These are phyloP conservation scores for Colletotrichum sp. DNA, from an alignment of 2,329 filamentous ascomycete species.

Conservation along the genomic window DNA sequence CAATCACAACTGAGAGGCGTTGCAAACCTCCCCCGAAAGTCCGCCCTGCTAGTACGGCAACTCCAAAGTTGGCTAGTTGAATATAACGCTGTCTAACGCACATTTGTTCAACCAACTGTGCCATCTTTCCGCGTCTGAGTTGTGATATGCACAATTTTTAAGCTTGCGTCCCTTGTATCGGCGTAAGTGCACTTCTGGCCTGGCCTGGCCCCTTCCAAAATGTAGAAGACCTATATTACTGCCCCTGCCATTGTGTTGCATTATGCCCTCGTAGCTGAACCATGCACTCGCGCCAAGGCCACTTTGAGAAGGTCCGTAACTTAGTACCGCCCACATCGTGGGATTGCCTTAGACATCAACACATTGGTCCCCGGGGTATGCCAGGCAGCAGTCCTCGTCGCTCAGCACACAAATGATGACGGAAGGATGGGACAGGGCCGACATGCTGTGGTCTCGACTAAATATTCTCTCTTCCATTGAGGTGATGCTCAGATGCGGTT, in stretches of 20 bases:
- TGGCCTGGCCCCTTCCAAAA: no score
- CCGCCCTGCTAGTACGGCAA: not conserved
- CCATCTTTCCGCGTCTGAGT: not conserved
- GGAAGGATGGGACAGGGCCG: not conserved
- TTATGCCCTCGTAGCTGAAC: no score
- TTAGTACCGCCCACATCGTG: not conserved
- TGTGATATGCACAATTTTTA: no score
- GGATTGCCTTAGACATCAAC: not conserved
- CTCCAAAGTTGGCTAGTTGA: not conserved
- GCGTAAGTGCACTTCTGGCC: no score
- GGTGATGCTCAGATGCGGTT: not conserved
- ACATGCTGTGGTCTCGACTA: accelerated
- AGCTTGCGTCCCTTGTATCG: not conserved
- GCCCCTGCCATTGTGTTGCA: not conserved
- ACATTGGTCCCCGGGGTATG: not conserved
- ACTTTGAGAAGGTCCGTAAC: not conserved
- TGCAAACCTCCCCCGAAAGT: not conserved
- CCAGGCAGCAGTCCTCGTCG: not conserved
- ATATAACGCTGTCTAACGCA: not conserved
- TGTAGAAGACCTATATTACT: not conserved
- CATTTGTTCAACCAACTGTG: not conserved
- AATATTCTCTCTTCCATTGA: not conserved
- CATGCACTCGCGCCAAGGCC: not conserved
- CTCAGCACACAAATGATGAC: not conserved
- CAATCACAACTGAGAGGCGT: not conserved